Evolutionary conservation across 2,329 filamentous ascomycete genomes (phyloP).

Genomic region (Fusarium anthophilum): DNA sequence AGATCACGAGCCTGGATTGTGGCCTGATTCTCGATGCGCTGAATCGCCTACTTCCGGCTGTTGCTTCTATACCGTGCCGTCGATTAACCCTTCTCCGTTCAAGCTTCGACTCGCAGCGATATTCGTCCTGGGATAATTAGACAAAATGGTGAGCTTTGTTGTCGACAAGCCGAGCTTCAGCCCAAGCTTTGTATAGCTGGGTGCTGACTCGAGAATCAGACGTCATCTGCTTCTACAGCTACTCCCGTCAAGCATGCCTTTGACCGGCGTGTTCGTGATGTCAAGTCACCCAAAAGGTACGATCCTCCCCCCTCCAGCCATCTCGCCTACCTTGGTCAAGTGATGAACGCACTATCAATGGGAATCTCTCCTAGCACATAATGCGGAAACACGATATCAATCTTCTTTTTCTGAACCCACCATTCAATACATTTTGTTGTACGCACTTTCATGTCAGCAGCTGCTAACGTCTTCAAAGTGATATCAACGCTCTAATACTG

Average conservation of each 20-base stretch:
- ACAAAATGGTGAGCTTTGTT: conserved; percentile 39
- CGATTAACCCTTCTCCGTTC: conserved; percentile 12
- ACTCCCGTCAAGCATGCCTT: conserved; percentile 79
- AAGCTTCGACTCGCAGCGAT: conserved; percentile 25
- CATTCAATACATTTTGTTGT: conserved; percentile 4
- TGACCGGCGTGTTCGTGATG: conserved; percentile 81
- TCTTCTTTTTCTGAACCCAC: conserved; percentile 70
- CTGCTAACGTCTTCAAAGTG: conserved; percentile 64
- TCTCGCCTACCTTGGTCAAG: conserved; percentile 43
- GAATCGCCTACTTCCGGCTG: conserved; percentile 37
- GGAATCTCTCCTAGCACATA: conserved; percentile 99
- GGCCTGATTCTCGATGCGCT: conserved; percentile 36
- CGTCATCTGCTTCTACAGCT: conserved; percentile 77
- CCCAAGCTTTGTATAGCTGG: conserved; percentile 18
- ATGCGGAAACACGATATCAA: conserved; percentile 85
- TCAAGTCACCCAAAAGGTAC: conserved; percentile 91
- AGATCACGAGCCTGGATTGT: conserved; percentile 39
- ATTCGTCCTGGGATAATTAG: conserved; percentile 4
- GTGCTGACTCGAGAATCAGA: conserved; percentile 53
- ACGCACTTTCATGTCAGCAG: neutral
- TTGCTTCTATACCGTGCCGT: conserved; percentile 10
- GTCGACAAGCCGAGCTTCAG: conserved; percentile 14
- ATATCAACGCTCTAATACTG: conserved; percentile 94
- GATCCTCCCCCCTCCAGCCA: conserved; percentile 46
- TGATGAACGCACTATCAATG: conserved; percentile 96